phyloP scores from a whole-genome alignment of 1,139 yeast species.

The Blastobotrys ciferrii region DNA sequence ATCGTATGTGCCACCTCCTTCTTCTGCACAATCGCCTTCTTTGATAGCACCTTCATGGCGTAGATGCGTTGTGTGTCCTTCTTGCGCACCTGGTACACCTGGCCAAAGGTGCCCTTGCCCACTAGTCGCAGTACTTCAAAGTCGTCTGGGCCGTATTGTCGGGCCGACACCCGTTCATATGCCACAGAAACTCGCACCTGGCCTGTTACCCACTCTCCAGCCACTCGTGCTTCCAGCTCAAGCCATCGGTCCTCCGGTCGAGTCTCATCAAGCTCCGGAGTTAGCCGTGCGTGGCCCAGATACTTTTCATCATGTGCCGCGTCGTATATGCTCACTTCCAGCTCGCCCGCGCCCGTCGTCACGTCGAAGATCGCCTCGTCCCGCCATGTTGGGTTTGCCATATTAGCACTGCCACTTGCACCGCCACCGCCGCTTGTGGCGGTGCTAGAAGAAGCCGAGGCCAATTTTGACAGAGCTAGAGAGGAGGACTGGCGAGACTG shows the following conservation, averaged over 20 bases:
- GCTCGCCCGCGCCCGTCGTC: conserved; percentile 64
- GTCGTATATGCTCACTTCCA: conserved; percentile 87
- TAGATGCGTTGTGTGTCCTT: conserved; percentile 83
- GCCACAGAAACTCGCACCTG: conserved; percentile 72
- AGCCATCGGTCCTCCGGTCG: conserved; percentile 62
- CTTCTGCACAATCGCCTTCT: conserved; percentile 91
- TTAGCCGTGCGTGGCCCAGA: conserved; percentile 76
- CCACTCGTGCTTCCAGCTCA: conserved; percentile 65
- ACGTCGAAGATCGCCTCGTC: conserved; percentile 93
- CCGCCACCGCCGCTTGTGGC: too few relatives aligned
- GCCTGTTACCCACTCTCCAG: conserved; percentile 76
- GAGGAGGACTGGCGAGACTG: conserved; percentile 59
- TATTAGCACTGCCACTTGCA: conserved; percentile 51
- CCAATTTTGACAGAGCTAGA: conserved; percentile 50
- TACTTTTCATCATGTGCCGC: conserved; percentile 77
- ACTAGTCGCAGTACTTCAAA: conserved; percentile 84
- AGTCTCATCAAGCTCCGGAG: conserved; percentile 58
- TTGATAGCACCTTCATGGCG: conserved; percentile 95
- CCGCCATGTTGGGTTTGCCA: conserved; percentile 55
- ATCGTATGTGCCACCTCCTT: conserved; percentile 97
- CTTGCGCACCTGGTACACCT: conserved; percentile 92
- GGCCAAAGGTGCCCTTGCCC: conserved; percentile 97
- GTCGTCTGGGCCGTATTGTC: conserved; percentile 88
- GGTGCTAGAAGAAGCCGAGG: conserved; percentile 33
- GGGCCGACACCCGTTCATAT: conserved; percentile 65